Base-by-base conservation (phyloP, 2,329 filamentous ascomycete genomes). In the Cytospora leucostoma region DNA sequence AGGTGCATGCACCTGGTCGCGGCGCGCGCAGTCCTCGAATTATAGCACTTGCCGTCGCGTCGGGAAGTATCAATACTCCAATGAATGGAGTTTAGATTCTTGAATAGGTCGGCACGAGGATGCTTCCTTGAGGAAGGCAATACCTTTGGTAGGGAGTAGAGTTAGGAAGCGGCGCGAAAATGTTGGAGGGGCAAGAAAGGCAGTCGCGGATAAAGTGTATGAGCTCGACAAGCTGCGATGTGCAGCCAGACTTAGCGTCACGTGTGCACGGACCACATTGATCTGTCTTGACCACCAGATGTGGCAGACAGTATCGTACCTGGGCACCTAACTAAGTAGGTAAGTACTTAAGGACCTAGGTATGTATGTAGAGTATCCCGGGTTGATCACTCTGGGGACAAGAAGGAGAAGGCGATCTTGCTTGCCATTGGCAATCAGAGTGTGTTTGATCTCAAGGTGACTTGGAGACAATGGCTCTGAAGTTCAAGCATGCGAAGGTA, bases 1-100 rank as follows among this genome's bases (percentile, higher is more conserved):
- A 51, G 64, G 52, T 65, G 64, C 64, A 65, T 65, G 38, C 56
- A 63, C 61, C 35, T 44, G 40, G 56, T 55, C 21, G 49, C 6
- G 60, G 54, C 27, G 34, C 53, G 53, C 40, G 50, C 38, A 21
- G 34, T 56, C 21, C 56, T 35, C 21, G 35, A 40, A 35, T 38
- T 5, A 44, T 27, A 47, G 52, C 32, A 34, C 21, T 13, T 13
- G 32, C n/a, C 33, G 40, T 65, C 53, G 64, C 50, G 52, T 58
- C 32, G 19, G 27, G n/a, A 7, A 4, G 34, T 17, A 19, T n/a
- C 17, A 19, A 37, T 37, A 13, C 27, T 7, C 8, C 4, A 17
- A 11, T 47, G 10, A n/a, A 49, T 4, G 34, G 21, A 49, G 4
- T 55, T 5, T 2, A 5, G 44, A n/a, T 47, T 12, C 44, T 21